Evolutionary conservation across 108 stramenopile genomes (phyloP).

Genomic region (Halocafeteria seosinensis): DNA sequence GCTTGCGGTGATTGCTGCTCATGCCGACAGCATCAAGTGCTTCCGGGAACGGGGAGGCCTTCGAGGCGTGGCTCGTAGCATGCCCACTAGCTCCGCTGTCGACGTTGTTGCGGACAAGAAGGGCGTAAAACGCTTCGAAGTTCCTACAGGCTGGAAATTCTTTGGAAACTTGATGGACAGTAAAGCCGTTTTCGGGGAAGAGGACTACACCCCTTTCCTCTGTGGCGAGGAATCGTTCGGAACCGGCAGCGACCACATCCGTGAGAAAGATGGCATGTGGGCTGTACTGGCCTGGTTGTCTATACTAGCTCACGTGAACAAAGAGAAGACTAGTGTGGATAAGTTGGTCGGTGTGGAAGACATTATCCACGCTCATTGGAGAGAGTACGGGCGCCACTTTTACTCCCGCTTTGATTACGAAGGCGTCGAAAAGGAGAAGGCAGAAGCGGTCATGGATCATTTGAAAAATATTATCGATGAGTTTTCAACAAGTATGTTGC

Average conservation of each 20-base stretch:
- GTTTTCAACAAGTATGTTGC: conserved; percentile 1
- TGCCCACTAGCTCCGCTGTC: conserved; percentile 96
- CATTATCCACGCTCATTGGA: conserved; percentile 83
- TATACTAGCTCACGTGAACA: conserved; percentile 72
- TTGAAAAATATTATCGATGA: conserved; percentile 51
- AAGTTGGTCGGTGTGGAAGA: conserved; percentile 74
- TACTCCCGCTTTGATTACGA: conserved; percentile 98
- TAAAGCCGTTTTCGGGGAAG: conserved; percentile 55
- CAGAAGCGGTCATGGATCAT: conserved; percentile 71
- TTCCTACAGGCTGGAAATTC: conserved; percentile 99
- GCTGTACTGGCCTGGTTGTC: conserved; percentile 94
- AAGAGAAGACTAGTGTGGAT: conserved; percentile 45
- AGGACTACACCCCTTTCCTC: conserved; percentile 89
- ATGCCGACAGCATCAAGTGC: conserved; percentile 83
- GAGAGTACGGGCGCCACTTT: conserved; percentile 86
- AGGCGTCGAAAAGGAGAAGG: conserved; percentile 61
- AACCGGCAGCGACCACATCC: conserved; percentile 88
- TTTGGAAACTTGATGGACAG: conserved; percentile 99
- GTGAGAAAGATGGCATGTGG: conserved; percentile 99
- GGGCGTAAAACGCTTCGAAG: conserved; percentile 79
- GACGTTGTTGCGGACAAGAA: conserved; percentile 85
- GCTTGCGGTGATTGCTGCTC: conserved; percentile 85
- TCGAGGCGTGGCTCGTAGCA: conserved; percentile 87
- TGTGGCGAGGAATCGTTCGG: conserved; percentile 99
- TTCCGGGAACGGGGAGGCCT: conserved; percentile 85